Percentiles rank a stretch among this genome's conserved stretches.
Evolutionary conservation across 768 basidiomycete genomes (phyloP).

Genomic region (Pleurotus citrinopileatus): DNA sequence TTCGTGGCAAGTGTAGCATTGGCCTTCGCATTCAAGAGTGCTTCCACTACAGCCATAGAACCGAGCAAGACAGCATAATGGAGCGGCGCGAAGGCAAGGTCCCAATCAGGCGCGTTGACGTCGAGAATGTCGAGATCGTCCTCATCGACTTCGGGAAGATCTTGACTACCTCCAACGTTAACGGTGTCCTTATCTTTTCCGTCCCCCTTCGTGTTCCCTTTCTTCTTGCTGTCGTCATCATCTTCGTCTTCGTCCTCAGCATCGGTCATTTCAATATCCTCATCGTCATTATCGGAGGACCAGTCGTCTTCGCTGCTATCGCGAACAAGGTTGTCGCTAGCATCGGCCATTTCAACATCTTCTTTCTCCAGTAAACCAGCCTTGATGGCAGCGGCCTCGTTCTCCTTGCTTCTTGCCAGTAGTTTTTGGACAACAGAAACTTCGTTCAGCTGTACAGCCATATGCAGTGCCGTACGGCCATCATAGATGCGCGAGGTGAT

Average conservation of each 20-base stretch:
- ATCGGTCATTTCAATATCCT: slow-evolving; percentile 15
- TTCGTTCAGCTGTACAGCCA: slow-evolving; percentile 50
- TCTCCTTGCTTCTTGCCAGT: slow-evolving; percentile 44
- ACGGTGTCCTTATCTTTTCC: slow-evolving; percentile 12
- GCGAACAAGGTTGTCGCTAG: slow-evolving; percentile 22
- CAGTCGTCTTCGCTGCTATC: slow-evolving; percentile 50
- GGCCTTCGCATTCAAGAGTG: slow-evolving; percentile 45
- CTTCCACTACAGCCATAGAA: slow-evolving; percentile 40
- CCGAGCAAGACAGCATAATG: slow-evolving; percentile 48
- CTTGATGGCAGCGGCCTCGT: slow-evolving; percentile 25
- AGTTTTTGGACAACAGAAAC: slow-evolving; percentile 44
- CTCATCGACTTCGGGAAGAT: slow-evolving; percentile 45
- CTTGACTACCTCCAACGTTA: slow-evolving; percentile 22
- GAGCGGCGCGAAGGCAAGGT: slow-evolving; percentile 51
- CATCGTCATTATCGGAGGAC: slow-evolving; percentile 39
- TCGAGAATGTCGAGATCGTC: slow-evolving; percentile 56
- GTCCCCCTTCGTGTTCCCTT: slow-evolving; percentile 1
- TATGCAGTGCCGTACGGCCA: slow-evolving; percentile 52
- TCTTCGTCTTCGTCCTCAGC: slow-evolving; percentile 30
- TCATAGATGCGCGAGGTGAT: slow-evolving; percentile 57
- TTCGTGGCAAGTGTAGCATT: slow-evolving; percentile 36
- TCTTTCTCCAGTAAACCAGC: slow-evolving; percentile 20
- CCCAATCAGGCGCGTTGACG: slow-evolving; percentile 55
- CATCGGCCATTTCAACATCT: slow-evolving; percentile 22
- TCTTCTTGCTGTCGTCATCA: slow-evolving; percentile 25